These are phyloP conservation scores for Colletotrichum neosansevieriae DNA, from an alignment of 2,329 filamentous ascomycete genomes.

Conservation along the genomic window DNA sequence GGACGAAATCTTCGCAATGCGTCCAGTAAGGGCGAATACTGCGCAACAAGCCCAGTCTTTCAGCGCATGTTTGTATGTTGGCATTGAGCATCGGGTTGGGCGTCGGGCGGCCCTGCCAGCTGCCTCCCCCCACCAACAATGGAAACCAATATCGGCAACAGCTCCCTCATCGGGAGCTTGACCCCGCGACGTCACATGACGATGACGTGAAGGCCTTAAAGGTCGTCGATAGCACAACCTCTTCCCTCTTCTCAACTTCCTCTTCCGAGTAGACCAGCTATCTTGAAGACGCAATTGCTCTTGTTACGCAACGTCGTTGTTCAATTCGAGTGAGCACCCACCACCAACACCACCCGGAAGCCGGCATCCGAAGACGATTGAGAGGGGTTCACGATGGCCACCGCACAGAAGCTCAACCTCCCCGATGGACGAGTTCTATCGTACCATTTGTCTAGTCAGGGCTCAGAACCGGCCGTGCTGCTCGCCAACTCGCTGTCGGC, in stretches of 20 bases:
- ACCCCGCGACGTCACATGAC: slow-evolving; percentile 39
- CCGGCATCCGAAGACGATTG: slow-evolving; percentile 45
- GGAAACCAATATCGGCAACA: background rate
- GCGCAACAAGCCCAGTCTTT: no score
- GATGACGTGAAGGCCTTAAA: slow-evolving; percentile 34
- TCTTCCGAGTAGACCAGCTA: background rate
- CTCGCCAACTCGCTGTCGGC: slow-evolving; percentile 56
- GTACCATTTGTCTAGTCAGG: slow-evolving; percentile 47
- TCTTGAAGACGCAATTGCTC: background rate
- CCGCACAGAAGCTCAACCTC: slow-evolving; percentile 44
- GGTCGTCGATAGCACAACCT: background rate
- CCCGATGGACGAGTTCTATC: slow-evolving; percentile 46
- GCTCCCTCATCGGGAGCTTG: slow-evolving; percentile 18
- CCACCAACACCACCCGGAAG: slow-evolving; percentile 16
- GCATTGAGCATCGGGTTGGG: no score
- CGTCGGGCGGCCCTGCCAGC: no score
- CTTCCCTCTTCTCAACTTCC: background rate
- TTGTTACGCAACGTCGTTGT: background rate
- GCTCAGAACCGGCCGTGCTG: slow-evolving; percentile 49
- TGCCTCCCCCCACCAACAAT: background rate
- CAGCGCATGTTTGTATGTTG: no score
- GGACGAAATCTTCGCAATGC: no score
- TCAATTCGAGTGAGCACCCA: background rate
- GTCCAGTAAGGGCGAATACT: no score
- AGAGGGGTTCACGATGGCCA: slow-evolving; percentile 37